Conservation (phyloP, 345 rosid genomes). For the Syzygium oleosum region DNA sequence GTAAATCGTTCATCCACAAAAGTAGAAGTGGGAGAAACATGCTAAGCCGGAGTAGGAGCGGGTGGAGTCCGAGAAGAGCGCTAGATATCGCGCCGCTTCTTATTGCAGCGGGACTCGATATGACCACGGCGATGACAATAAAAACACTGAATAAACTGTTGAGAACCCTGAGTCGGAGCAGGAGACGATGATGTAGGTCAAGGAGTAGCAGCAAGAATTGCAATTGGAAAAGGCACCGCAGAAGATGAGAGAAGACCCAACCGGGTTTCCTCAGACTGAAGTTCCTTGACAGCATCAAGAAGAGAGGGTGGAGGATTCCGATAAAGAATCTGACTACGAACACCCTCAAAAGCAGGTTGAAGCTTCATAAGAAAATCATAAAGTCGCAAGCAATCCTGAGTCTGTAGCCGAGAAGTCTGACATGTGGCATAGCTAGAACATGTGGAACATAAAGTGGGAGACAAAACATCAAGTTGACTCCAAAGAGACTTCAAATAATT, state of each 20-base stretch:
- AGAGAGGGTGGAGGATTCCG: neutral
- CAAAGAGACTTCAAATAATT: neutral
- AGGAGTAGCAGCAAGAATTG: neutral
- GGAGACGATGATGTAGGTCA: neutral
- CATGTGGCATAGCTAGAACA: neutral
- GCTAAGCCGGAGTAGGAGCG: neutral
- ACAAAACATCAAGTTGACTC: neutral
- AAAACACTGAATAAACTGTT: neutral
- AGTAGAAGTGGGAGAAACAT: neutral
- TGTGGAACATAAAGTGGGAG: neutral
- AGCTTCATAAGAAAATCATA: neutral
- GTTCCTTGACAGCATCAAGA: neutral
- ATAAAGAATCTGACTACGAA: no score
- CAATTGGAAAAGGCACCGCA: neutral
- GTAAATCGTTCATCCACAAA: neutral
- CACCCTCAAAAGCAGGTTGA: neutral
- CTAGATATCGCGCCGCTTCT: neutral
- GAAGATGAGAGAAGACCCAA: neutral
- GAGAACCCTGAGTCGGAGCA: neutral
- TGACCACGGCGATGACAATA: neutral
- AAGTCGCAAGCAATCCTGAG: neutral
- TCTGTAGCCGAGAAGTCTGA: neutral
- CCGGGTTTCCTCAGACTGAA: neutral
- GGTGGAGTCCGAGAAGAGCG: neutral
- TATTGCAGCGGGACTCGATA: rapidly evolving